These are phyloP conservation scores for Candida alai DNA, from an alignment of 805 yeast species.

Conservation along the genomic window DNA sequence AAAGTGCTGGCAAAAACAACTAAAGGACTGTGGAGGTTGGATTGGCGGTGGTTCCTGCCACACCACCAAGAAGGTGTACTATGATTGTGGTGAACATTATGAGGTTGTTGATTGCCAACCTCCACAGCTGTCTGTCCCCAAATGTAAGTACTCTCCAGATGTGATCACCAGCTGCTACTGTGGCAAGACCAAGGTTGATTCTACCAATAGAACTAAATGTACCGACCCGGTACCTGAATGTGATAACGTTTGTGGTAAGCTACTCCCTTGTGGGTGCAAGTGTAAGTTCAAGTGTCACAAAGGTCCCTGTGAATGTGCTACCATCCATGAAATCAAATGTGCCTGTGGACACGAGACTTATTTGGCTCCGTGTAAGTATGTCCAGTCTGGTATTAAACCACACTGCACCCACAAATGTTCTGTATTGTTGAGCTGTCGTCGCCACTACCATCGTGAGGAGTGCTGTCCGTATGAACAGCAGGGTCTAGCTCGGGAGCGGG, in stretches of 20 bases:
- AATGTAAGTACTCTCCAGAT: constrained; percentile 65
- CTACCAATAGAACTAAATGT: constrained; percentile 52
- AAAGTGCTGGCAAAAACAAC: constrained; percentile 42
- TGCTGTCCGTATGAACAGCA: constrained; percentile 70
- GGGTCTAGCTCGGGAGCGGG: constrained; percentile 56
- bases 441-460: constrained; percentile 64
- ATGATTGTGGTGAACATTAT: constrained; percentile 63
- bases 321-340: constrained; percentile 51
- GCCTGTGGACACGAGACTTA: constrained; percentile 57
- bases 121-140: constrained; percentile 18
- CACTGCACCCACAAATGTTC: constrained; percentile 69
- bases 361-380: constrained; percentile 59
- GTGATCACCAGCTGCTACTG: constrained; percentile 69
- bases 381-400: constrained; percentile 51
- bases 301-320: constrained; percentile 70
- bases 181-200: constrained; percentile 55
- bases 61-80: constrained; percentile 42
- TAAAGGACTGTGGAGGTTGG: constrained; percentile 30
- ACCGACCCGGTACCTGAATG: constrained; percentile 81
- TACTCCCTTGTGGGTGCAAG: constrained; percentile 64
- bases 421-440: constrained; percentile 71
- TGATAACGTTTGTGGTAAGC: constrained; percentile 57
- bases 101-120: constrained; percentile 55
- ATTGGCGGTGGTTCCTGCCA: constrained; percentile 35
- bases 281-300: constrained; percentile 73